A percentile compares a stretch with the other conserved stretches of the same genome.
These are phyloP conservation scores for Ensete ventricosum DNA, from an alignment of 176 grass and related monocot species.

Conservation along the genomic window DNA sequence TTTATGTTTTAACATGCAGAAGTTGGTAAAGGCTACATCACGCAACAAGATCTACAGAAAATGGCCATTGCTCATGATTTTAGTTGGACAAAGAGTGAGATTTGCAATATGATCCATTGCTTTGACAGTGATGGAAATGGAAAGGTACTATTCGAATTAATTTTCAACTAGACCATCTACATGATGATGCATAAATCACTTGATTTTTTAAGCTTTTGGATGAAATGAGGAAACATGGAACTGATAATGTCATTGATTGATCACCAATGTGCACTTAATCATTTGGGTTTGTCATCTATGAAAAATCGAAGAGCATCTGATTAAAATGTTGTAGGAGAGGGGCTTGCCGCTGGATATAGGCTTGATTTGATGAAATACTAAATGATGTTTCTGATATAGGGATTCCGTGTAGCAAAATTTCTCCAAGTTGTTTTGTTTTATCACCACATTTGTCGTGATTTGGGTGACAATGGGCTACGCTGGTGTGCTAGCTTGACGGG, in stretches of 20 bases:
- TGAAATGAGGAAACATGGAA: not conserved
- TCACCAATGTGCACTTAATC: not conserved
- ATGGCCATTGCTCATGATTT: slow-evolving; percentile 78
- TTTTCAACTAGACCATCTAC: not conserved
- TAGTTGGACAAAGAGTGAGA: slow-evolving; percentile 70
- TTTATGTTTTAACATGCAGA: slow-evolving; percentile 39
- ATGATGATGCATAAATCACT: not conserved
- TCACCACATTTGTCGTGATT: no score
- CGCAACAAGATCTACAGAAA: slow-evolving; percentile 61
- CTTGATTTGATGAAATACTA: no score
- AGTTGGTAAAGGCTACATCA: slow-evolving; percentile 78
- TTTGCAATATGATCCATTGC: slow-evolving; percentile 71
- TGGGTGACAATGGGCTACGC: no score
- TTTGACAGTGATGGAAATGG: slow-evolving; percentile 77
- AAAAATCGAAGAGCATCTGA: not conserved
- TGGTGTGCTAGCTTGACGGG: no score
- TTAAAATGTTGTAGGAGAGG: no score
- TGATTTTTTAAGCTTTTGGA: not conserved
- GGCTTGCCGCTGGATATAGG: no score
- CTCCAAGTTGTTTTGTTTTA: no score
- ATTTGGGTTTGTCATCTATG: not conserved
- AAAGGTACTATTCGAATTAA: slow-evolving; percentile 35
- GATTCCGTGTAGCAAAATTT: no score
- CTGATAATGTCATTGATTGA: not conserved
- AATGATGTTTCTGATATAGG: no score